Evolutionary conservation across 2,329 filamentous ascomycete species (phyloP).

Genomic region (Trematosphaeria pertusa): DNA sequence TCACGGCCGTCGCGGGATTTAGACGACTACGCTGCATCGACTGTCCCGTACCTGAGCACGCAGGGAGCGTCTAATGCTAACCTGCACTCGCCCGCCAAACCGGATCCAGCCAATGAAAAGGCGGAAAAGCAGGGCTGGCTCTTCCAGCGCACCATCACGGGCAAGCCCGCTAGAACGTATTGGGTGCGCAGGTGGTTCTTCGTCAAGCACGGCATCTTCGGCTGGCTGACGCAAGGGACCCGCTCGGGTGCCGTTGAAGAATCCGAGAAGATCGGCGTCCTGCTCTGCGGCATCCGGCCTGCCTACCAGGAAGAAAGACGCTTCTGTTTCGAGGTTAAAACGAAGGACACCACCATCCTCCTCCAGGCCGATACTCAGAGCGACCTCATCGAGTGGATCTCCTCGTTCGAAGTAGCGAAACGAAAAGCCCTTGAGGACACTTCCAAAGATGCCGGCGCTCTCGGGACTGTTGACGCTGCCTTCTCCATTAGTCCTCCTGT

Average conservation of each 20-base stretch:
- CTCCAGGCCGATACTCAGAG: constrained; percentile 91
- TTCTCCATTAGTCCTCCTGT: constrained; percentile 91
- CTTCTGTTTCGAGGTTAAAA: constrained; percentile 99
- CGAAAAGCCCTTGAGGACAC: constrained; percentile 85
- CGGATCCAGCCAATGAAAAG: constrained; percentile 52
- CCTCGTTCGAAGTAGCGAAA: constrained; percentile 92
- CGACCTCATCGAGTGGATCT: constrained; percentile 93
- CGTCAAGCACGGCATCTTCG: constrained; percentile 93
- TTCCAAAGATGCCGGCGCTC: constrained; percentile 56
- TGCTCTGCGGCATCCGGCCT: constrained; percentile 91
- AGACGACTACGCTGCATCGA: constrained; percentile 89
- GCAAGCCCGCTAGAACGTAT: constrained; percentile 86
- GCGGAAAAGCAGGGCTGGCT: constrained; percentile 95
- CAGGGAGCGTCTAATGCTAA: constrained; percentile 67
- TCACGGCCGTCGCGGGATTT: constrained; percentile 87
- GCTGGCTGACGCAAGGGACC: constrained; percentile 84
- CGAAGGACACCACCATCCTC: constrained; percentile 87
- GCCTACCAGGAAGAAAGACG: constrained; percentile 90
- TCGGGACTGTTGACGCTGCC: constrained; percentile 69
- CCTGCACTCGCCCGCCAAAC: constrained; percentile 60
- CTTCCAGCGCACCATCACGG: constrained; percentile 79
- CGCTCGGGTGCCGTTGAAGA: constrained; percentile 87
- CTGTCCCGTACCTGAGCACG: constrained; percentile 83
- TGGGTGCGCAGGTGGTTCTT: constrained; percentile 97
- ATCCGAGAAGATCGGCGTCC: constrained; percentile 92